These are phyloP conservation scores for Calonectria henricotiae DNA, from an alignment of 2,329 filamentous ascomycete species.

Conservation along the genomic window DNA sequence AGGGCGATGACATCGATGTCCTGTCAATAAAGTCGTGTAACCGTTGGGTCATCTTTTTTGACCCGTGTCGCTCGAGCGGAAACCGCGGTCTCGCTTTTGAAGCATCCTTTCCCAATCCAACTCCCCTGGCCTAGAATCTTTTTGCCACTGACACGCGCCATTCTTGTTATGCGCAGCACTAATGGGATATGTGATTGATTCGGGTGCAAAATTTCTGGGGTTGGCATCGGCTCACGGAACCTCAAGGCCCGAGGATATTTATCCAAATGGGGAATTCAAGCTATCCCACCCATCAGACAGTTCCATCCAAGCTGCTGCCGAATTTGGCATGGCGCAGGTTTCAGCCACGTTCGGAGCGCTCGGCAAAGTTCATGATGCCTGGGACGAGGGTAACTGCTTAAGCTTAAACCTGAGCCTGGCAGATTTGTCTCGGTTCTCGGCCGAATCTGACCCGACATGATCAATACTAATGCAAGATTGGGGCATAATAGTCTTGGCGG, in stretches of 20 bases:
- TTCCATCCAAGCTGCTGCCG: not conserved
- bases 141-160: too few species aligned
- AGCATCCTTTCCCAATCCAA: too few species aligned
- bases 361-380: not conserved
- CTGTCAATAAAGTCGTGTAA: too few species aligned
- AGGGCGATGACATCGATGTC: too few species aligned
- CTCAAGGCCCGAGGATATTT: not conserved
- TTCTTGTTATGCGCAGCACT: too few species aligned
- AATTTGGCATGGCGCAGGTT: not conserved
- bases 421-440: constrained; percentile 4
- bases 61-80: too few species aligned
- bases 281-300: not conserved
- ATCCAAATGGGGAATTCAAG: not conserved
- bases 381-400: not conserved
- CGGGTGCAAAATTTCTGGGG: not conserved
- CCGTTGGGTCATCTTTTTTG: too few species aligned
- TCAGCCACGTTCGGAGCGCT: not conserved
- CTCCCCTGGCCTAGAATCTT: too few species aligned
- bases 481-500: not conserved
- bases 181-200: not conserved
- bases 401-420: not conserved
- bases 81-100: too few species aligned
- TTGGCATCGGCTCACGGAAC: not conserved
- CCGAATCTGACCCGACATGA: not conserved
- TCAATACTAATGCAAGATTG: not conserved